These are phyloP conservation scores for Jacaranda copaia DNA, from an alignment of 257 asterid genomes.

Conservation along the genomic window DNA sequence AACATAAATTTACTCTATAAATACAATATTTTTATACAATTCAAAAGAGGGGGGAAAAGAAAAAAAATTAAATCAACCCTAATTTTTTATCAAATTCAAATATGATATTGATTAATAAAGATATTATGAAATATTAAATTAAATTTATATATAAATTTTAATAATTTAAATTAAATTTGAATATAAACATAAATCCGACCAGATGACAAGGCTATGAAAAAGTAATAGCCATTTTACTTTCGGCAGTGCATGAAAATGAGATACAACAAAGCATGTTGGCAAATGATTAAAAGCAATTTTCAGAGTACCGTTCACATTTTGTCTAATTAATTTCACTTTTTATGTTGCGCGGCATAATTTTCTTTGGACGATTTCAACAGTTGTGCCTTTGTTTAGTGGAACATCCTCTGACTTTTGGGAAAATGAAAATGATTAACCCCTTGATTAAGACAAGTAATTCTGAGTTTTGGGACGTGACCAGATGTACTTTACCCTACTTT, in stretches of 20 bases:
- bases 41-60: too few relatives aligned
- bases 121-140: too few relatives aligned
- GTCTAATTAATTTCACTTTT: constrained; percentile 31
- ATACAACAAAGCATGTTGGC: neutral
- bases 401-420: constrained; percentile 24
- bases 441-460: constrained; percentile 27
- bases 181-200: too few relatives aligned
- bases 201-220: too few relatives aligned
- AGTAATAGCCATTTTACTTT: constrained; percentile 27
- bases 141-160: too few relatives aligned
- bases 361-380: constrained; percentile 15
- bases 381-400: constrained; percentile 4
- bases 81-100: too few relatives aligned
- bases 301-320: neutral
- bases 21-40: too few relatives aligned
- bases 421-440: constrained; percentile 11
- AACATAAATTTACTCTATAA: too few relatives aligned
- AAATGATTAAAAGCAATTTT: constrained; percentile 30
- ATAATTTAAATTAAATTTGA: too few relatives aligned
- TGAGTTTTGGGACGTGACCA: neutral
- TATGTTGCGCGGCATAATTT: constrained; percentile 33
- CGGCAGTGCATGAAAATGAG: constrained; percentile 37
- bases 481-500: too few relatives aligned
- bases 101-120: too few relatives aligned
- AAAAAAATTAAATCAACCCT: too few relatives aligned